phyloP scores from a whole-genome alignment of 2,329 filamentous ascomycete species.

The Aspergillus flavus region DNA sequence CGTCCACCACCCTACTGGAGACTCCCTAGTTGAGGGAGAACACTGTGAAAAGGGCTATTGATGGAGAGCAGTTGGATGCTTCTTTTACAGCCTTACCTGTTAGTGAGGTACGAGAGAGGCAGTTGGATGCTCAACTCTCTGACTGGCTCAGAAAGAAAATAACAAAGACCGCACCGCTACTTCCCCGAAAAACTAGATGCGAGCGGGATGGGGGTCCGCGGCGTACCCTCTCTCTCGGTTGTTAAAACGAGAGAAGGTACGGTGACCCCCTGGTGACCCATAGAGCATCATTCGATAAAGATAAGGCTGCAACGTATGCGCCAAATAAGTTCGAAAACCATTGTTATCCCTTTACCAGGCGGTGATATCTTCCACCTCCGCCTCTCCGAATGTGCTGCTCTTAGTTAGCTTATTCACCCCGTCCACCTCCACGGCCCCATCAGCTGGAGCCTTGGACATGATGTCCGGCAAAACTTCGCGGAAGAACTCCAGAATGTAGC shows the following conservation, averaged over 20 bases:
- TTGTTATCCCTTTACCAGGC: slow-evolving; percentile 67
- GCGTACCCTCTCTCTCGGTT: slow-evolving; percentile 20
- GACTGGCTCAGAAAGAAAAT: slow-evolving; percentile 40
- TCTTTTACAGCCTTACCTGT: slow-evolving; percentile 43
- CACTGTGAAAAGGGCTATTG: slow-evolving; percentile 28
- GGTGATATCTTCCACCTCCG: slow-evolving; percentile 93
- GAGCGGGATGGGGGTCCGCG: slow-evolving; percentile 16
- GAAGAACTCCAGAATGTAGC: slow-evolving; percentile 81
- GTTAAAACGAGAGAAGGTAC: slow-evolving; percentile 16
- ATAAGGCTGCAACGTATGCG: slow-evolving; percentile 34
- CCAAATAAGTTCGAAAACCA: slow-evolving; percentile 18
- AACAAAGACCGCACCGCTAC: slow-evolving; percentile 37
- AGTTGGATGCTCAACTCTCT: slow-evolving; percentile 46
- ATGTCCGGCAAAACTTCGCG: slow-evolving; percentile 82
- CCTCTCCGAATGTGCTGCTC: slow-evolving; percentile 91
- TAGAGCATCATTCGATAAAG: slow-evolving; percentile 14
- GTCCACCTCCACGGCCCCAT: slow-evolving; percentile 52
- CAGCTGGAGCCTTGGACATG: slow-evolving; percentile 66
- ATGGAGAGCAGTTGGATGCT: slow-evolving; percentile 49
- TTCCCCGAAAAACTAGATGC: slow-evolving; percentile 25
- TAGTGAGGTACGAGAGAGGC: slow-evolving; percentile 39
- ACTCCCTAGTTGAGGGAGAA: slow-evolving; percentile 6
- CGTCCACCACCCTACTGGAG: slow-evolving; percentile 24
- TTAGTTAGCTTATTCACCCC: slow-evolving; percentile 69
- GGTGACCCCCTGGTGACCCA: slow-evolving; percentile 9